These are phyloP conservation scores for Zoysia matrella DNA, from an alignment of 202 grass and related monocot species.

Conservation along the genomic window DNA sequence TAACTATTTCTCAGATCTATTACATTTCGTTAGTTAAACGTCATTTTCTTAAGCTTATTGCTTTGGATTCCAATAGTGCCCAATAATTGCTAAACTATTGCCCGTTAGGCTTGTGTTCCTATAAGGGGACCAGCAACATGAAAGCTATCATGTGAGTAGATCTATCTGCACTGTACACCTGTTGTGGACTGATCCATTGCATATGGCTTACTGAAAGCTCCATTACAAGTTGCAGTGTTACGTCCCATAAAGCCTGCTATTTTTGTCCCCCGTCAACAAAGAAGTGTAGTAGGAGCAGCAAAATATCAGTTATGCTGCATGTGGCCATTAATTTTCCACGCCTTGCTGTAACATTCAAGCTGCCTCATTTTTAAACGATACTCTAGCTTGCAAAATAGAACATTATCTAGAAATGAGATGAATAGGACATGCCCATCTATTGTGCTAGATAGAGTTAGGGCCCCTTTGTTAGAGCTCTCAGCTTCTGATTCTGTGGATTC, in stretches of 20 bases:
- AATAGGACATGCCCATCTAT: no score
- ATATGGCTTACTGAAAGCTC: slow-evolving; percentile 57
- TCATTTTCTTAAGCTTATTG: slow-evolving; percentile 29
- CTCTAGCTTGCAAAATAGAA: background rate
- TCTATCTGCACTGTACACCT: slow-evolving; percentile 54
- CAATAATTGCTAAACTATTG: slow-evolving; percentile 66
- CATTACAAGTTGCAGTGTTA: slow-evolving; percentile 60
- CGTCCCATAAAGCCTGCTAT: slow-evolving; percentile 60
- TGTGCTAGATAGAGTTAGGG: no score
- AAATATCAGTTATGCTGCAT: background rate
- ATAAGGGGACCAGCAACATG: slow-evolving; percentile 56
- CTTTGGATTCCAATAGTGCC: slow-evolving; percentile 64
- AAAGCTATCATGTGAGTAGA: slow-evolving; percentile 72
- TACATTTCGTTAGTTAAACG: background rate
- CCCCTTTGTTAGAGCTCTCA: no score
- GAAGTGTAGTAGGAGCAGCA: background rate
- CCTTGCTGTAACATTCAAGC: background rate
- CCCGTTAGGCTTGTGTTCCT: slow-evolving; percentile 57
- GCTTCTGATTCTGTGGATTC: no score
- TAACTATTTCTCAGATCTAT: slow-evolving; percentile 48
- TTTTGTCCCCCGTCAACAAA: slow-evolving; percentile 49
- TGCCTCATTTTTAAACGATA: no score
- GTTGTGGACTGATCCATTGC: slow-evolving; percentile 51
- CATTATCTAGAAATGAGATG: background rate
- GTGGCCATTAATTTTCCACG: background rate